phyloP scores from a whole-genome alignment of 805 yeast species.

The Ogataea degrootiae region DNA sequence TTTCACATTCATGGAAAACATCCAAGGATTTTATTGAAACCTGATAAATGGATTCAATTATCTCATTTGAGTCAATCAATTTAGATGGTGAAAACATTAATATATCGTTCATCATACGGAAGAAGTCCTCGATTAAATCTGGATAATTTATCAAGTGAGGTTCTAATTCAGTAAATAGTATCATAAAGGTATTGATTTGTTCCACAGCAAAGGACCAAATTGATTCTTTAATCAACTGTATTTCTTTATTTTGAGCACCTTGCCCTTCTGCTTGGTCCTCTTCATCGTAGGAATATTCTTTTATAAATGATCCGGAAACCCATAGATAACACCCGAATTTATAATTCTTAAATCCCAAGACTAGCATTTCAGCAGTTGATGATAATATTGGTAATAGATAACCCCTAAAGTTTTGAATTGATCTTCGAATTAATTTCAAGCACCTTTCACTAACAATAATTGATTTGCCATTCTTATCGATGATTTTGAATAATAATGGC shows the following conservation, averaged over 20 bases:
- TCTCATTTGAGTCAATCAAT: slow-evolving; percentile 40
- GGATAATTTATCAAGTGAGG: slow-evolving; percentile 34
- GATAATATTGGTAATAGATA: slow-evolving; percentile 57
- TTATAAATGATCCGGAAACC: slow-evolving; percentile 79
- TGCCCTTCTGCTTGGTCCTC: slow-evolving; percentile 28
- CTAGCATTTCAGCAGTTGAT: slow-evolving; percentile 60
- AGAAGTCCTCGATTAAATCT: slow-evolving; percentile 82
- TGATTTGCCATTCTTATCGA: slow-evolving; percentile 53
- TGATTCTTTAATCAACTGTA: slow-evolving; percentile 39
- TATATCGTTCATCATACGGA: slow-evolving; percentile 72
- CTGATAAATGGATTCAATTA: slow-evolving; percentile 50
- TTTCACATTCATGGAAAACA: slow-evolving; percentile 61
- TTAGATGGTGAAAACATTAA: slow-evolving; percentile 67
- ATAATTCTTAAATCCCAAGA: slow-evolving; percentile 63
- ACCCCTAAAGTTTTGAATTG: slow-evolving; percentile 57
- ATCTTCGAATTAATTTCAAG: slow-evolving; percentile 60
- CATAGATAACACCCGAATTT: slow-evolving; percentile 81
- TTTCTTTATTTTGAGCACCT: no score
- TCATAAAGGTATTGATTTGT: slow-evolving; percentile 58
- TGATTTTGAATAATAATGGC: slow-evolving; percentile 49
- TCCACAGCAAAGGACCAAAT: slow-evolving; percentile 72
- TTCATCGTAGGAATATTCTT: slow-evolving; percentile 59
- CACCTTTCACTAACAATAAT: slow-evolving; percentile 68
- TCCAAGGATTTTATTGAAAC: slow-evolving; percentile 51
- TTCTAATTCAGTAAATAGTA: slow-evolving; percentile 31